Conservation (phyloP, 768 basidiomycete genomes). For the Auriculariales sp. region DNA sequence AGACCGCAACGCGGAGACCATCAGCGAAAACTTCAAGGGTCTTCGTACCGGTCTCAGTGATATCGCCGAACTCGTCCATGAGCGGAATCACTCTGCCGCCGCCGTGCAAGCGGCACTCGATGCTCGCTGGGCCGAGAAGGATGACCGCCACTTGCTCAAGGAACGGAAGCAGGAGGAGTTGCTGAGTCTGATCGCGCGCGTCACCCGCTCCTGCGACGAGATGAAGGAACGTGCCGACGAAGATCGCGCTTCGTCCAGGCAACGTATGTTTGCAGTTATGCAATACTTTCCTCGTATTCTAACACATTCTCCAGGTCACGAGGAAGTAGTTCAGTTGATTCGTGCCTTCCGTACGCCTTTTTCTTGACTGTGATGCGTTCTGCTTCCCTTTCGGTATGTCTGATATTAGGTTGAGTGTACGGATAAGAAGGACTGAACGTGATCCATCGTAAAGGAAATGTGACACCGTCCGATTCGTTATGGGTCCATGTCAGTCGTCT, state of each 20-base stretch:
- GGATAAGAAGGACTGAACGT: too few species aligned
- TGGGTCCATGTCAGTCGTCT: too few species aligned
- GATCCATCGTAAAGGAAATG: too few species aligned
- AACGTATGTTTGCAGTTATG: constrained; percentile 27
- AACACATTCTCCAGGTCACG: constrained; percentile 28
- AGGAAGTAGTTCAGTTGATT: constrained; percentile 46
- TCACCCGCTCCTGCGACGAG: constrained; percentile 39
- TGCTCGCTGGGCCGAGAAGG: constrained; percentile 48
- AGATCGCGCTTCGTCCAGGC: constrained; percentile 35
- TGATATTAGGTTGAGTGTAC: too few species aligned
- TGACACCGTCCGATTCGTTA: too few species aligned
- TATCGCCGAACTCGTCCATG: constrained; percentile 58
- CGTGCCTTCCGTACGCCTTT: too few species aligned
- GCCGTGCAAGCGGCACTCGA: constrained; percentile 44
- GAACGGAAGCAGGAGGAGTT: constrained; percentile 42
- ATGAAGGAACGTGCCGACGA: constrained; percentile 39
- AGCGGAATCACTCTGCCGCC: constrained; percentile 38
- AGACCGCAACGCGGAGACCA: constrained; percentile 33
- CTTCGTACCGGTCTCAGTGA: constrained; percentile 49
- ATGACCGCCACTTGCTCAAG: constrained; percentile 40
- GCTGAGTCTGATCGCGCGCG: constrained; percentile 42
- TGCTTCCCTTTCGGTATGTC: too few species aligned
- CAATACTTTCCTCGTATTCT: constrained; percentile 4
- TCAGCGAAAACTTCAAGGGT: constrained; percentile 15
- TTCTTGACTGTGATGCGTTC: too few species aligned